Evolutionary conservation across 2,329 filamentous ascomycete species (phyloP), one percentile per base, ranked within the genome.

Genomic region (Cladosporium sp.): DNA sequence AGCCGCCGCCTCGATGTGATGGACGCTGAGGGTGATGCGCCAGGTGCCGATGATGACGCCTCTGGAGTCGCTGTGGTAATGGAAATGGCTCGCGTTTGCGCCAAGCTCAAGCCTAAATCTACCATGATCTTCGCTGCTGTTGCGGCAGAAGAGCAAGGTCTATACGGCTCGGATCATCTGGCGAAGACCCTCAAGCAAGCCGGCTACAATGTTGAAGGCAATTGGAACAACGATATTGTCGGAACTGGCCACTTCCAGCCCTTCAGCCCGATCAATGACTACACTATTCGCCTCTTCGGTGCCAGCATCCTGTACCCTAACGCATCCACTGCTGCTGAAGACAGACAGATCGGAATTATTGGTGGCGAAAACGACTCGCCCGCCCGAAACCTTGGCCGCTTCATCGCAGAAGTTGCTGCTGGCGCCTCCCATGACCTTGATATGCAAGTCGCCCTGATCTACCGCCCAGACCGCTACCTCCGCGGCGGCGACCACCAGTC

Each of bases 141-240:
- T 2, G 83, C 85, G 1, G 85, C 84, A 16, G 85, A 88, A 73
- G 85, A 87, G 68, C 85, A 87, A 75, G 79, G 78, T 5, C 79
- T 87, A 2, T 84, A 83, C 63, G 85, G 85, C 3, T 76, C 83
- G 5, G 76, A 77, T 3, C 82, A 82, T 73, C 76, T 87, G 5
- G 85, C 85, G 1, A 80, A 83, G 69, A 83, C 80, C 0, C 80
- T 85, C 60, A 81, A 80, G 35, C 84, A 85, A 69, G 76, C 80
- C 6, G 82, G 78, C 56, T 80, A 81, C 10, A 83, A 86, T 70
- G 83, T 87, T 3, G 84, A 85, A 73, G 85, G 80, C 16, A 86
- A 86, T 79, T 80, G 85, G 64, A 87, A 83, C 68, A 83, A 84
- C 75, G 85, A 87, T 73, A 86, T 86, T 65, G 81, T 87, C 6